Evolutionary conservation across 2,329 filamentous ascomycete genomes (phyloP).

Genomic region (Phialocephala subalpina): DNA sequence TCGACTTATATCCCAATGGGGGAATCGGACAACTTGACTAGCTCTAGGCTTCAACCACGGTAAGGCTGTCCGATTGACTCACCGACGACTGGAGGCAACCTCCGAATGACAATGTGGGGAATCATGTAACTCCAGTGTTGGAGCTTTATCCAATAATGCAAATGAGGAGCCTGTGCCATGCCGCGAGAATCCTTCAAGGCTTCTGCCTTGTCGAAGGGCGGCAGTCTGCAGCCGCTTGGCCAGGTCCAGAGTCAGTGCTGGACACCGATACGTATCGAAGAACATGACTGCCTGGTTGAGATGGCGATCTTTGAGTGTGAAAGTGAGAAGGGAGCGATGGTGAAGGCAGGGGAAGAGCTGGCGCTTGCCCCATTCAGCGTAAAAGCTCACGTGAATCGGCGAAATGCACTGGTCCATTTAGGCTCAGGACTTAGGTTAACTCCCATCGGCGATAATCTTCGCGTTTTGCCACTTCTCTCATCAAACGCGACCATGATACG

Average conservation of each 20-base stretch:
- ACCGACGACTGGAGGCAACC: background rate
- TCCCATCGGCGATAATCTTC: background rate
- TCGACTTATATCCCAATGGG: background rate
- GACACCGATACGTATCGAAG: background rate
- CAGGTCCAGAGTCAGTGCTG: background rate
- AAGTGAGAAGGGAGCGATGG: too few species aligned
- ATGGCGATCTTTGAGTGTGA: too few species aligned
- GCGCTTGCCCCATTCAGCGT: too few species aligned
- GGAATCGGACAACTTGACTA: background rate
- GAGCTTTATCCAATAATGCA: background rate
- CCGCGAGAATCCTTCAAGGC: constrained; percentile 8
- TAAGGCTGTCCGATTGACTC: background rate
- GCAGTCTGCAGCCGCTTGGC: background rate
- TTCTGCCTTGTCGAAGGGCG: constrained; percentile 16
- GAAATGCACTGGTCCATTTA: background rate
- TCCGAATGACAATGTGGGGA: background rate
- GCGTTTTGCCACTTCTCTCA: constrained; percentile 20
- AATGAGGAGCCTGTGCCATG: background rate
- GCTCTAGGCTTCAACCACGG: background rate
- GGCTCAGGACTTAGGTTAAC: background rate
- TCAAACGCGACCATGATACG: background rate
- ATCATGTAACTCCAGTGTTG: background rate
- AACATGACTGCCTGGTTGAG: too few species aligned
- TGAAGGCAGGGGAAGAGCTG: too few species aligned
- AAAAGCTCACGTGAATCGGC: background rate